Base-by-base conservation (phyloP, 441 rosid species). In the Hypseocharis bilobata region DNA sequence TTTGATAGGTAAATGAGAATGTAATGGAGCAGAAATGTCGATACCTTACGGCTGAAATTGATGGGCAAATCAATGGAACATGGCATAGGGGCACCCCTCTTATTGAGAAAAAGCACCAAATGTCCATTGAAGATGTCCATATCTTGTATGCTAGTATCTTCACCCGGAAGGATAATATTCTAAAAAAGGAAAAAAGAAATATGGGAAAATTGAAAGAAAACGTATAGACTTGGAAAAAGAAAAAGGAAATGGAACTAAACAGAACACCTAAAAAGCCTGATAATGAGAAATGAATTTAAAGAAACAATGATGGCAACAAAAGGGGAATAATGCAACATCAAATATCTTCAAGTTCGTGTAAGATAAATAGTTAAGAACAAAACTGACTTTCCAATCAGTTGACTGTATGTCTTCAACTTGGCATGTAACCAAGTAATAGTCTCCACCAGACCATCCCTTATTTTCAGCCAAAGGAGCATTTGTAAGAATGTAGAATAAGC, bases 121-220 rank as follows among this genome's bases (percentile, higher is more conserved):
- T 89, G 85, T 64, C 86, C 88, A 71, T 70, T 63, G 65, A 86
- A 89, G 68, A 92, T 82, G 70, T 92, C 98, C 88, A 89, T 86
- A 74, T 92, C 98, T 72, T 87, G 89, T 65, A 92, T 72, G 66
- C 75, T 73, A 67, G 80, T 75, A 70, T 83, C 85, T 72, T 83
- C 78, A 61, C 85, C 73, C 4, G 98, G 91, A 68, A 71, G 71
- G 69, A 92, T 80, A 66, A 86, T 72, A 77, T 59, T 80, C 98
- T 92, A 77, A 20, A 28, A 51, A 34, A 64, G 42, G 38, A 59
- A 66, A 65, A 64, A n/a, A 68, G 19, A 49, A 63, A 30, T 17
- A 32, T 32, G 69, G 60, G 19, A 42, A 30, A 40, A 49, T 7
- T 42, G 23, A 29, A 49, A 34, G 10, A 6, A 30, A 25, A 22